Evolutionary conservation across 192 early-diverging fungal species (phyloP).

Genomic region (Coemansia sp.): DNA sequence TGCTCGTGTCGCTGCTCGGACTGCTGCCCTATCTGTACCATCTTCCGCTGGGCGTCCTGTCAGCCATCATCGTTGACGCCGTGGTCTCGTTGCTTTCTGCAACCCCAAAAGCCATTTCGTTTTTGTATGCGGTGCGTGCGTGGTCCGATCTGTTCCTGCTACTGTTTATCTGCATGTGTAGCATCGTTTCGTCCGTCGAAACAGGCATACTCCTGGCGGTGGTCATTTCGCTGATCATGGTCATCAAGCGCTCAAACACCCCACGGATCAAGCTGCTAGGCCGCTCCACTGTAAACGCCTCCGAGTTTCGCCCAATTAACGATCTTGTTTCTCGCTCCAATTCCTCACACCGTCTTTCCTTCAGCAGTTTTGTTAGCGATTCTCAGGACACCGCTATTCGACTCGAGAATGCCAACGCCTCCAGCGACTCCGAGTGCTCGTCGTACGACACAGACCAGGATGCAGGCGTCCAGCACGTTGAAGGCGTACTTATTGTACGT

Average conservation of each 20-base stretch:
- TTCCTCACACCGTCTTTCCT: slow-evolving; percentile 29
- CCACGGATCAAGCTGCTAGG: slow-evolving; percentile 78
- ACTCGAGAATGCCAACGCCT: slow-evolving; percentile 1
- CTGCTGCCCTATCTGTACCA: slow-evolving; percentile 83
- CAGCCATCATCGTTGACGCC: slow-evolving; percentile 81
- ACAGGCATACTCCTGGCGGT: slow-evolving; percentile 92
- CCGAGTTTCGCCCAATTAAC: slow-evolving; percentile 71
- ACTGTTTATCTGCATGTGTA: slow-evolving; percentile 84
- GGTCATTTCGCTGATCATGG: slow-evolving; percentile 81
- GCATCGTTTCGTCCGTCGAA: slow-evolving; percentile 88
- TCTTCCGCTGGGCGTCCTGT: slow-evolving; percentile 78
- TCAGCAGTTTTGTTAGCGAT: slow-evolving; percentile 16
- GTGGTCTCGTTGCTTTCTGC: slow-evolving; percentile 76
- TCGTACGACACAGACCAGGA: slow-evolving; percentile 2
- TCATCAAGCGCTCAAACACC: slow-evolving; percentile 88
- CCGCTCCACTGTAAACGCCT: slow-evolving; percentile 55
- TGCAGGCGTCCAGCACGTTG: slow-evolving; percentile 65
- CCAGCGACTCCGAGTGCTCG: background rate
- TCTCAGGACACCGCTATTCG: slow-evolving; percentile 1
- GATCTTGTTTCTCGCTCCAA: slow-evolving; percentile 53
- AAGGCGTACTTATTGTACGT: slow-evolving; percentile 83
- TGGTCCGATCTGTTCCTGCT: slow-evolving; percentile 84
- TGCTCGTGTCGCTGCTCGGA: slow-evolving; percentile 77
- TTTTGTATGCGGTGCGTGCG: slow-evolving; percentile 74
- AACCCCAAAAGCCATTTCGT: slow-evolving; percentile 72